Conservation (phyloP, 2,329 filamentous ascomycete species). For the Aspergillus calidoustus region DNA sequence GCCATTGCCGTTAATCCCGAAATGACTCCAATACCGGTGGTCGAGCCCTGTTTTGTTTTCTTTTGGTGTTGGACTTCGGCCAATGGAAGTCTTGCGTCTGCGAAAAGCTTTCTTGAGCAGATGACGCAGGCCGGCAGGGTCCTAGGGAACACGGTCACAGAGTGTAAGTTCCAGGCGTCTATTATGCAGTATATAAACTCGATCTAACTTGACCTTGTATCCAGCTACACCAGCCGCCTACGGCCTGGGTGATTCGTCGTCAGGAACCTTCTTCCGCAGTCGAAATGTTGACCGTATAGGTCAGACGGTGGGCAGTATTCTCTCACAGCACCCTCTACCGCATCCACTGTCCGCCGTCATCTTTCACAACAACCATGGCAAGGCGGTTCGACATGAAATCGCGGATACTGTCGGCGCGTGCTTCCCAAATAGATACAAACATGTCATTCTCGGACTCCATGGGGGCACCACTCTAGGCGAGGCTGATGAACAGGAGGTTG, state of each 20-base stretch:
- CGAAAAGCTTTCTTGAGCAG: constrained; percentile 15
- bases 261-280: constrained; percentile 22
- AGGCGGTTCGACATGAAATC: constrained; percentile 4
- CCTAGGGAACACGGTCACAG: constrained; percentile 1
- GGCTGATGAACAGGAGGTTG: no score
- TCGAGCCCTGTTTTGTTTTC: background rate
- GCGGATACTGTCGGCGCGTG: no score
- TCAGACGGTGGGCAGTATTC: constrained; percentile 7
- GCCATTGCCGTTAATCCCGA: constrained; percentile 16
- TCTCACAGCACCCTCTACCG: constrained; percentile 15
- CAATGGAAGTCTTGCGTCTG: no score
- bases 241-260: constrained; percentile 19
- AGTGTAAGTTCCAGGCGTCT: constrained; percentile 11
- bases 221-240: constrained; percentile 20
- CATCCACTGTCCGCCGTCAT: constrained; percentile 20
- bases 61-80: no score
- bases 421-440: no score
- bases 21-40: constrained; percentile 15
- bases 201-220: constrained; percentile 17
- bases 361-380: constrained; percentile 21
- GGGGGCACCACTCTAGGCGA: no score
- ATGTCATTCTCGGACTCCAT: no score
- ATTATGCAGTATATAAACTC: background rate
- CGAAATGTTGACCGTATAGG: constrained; percentile 19
- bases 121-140: background rate